A percentile compares a stretch with the other conserved stretches of the same genome.
These are phyloP conservation scores for Paraphoma chrysanthemicola DNA, from an alignment of 2,329 filamentous ascomycete genomes.

Conservation along the genomic window DNA sequence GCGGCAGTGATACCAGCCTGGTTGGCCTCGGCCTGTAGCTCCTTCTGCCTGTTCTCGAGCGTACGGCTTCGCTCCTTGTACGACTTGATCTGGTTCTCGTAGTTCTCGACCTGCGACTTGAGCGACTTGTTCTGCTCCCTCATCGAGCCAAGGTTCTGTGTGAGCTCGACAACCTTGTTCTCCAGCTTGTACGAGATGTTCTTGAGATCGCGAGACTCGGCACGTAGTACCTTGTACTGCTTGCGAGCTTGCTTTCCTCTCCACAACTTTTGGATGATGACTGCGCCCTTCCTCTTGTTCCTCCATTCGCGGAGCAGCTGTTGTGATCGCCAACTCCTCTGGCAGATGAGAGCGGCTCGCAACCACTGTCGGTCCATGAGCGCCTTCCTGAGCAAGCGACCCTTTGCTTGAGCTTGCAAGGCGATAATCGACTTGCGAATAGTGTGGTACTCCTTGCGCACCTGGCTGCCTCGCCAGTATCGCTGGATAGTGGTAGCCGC, in stretches of 20 bases:
- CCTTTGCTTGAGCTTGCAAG: slow-evolving; percentile 90
- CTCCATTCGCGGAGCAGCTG: slow-evolving; percentile 81
- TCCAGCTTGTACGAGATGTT: slow-evolving; percentile 99
- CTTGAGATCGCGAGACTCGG: slow-evolving; percentile 97
- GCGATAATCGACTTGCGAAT: slow-evolving; percentile 85
- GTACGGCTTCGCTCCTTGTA: slow-evolving; percentile 93
- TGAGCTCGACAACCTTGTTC: slow-evolving; percentile 99
- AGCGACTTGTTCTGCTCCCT: slow-evolving; percentile 94
- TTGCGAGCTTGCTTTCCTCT: slow-evolving; percentile 81
- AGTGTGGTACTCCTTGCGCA: slow-evolving; percentile 78
- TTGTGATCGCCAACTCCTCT: slow-evolving; percentile 86
- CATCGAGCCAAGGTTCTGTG: slow-evolving; percentile 88
- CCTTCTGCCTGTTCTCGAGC: slow-evolving; percentile 87
- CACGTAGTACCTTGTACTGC: slow-evolving; percentile 87
- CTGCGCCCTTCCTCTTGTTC: slow-evolving; percentile 85
- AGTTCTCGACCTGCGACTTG: slow-evolving; percentile 88
- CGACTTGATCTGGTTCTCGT: slow-evolving; percentile 93
- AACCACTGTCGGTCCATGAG: slow-evolving; percentile 88
- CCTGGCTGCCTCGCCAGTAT: slow-evolving; percentile 91
- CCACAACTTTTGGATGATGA: slow-evolving; percentile 92
- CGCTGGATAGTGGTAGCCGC: slow-evolving; percentile 94
- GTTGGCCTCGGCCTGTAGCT: slow-evolving; percentile 95
- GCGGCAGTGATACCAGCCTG: slow-evolving; percentile 96
- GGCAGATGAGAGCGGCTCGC: slow-evolving; percentile 87
- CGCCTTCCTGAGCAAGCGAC: slow-evolving; percentile 86